Conservation (phyloP, 164 flowering plant species). For the Macadamia tetraphylla region DNA sequence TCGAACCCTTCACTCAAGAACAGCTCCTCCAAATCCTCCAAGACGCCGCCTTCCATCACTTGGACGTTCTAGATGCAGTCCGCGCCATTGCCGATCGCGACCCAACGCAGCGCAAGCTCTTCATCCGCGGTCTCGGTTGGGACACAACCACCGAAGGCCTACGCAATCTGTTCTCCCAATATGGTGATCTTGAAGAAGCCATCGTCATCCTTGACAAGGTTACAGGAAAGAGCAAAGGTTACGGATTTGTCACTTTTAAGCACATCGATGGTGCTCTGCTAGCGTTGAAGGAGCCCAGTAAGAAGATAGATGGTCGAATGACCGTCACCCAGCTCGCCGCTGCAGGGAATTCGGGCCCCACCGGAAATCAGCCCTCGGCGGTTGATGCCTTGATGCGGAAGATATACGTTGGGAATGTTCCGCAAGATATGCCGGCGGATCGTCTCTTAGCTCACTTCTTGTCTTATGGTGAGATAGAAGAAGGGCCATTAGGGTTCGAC, state of each 20-base stretch:
- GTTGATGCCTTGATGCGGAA: constrained; percentile 66
- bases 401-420: constrained; percentile 84
- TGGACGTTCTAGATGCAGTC: constrained; percentile 62
- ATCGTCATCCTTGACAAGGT: constrained; percentile 76
- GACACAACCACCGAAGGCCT: constrained; percentile 86
- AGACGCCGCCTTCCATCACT: constrained; percentile 42
- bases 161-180: constrained; percentile 54
- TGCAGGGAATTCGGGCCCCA: constrained; percentile 42
- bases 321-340: constrained; percentile 87
- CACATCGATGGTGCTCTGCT: constrained; percentile 88
- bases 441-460: constrained; percentile 58
- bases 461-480: constrained; percentile 85
- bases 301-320: constrained; percentile 87
- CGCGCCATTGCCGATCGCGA: constrained; percentile 69
- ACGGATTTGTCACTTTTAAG: constrained; percentile 81
- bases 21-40: constrained; percentile 58
- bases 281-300: constrained; percentile 85
- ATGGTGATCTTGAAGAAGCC: constrained; percentile 88
- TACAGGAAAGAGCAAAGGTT: constrained; percentile 77
- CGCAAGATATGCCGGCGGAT: constrained; percentile 72
- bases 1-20: constrained; percentile 53
- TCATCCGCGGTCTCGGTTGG: constrained; percentile 96
- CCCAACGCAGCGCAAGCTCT: constrained; percentile 72
- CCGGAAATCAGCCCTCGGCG: constrained; percentile 8
- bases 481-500: constrained; percentile 96